phyloP scores from a whole-genome alignment of 495 filamentous ascomycete genomes.

The Neurospora sp. region DNA sequence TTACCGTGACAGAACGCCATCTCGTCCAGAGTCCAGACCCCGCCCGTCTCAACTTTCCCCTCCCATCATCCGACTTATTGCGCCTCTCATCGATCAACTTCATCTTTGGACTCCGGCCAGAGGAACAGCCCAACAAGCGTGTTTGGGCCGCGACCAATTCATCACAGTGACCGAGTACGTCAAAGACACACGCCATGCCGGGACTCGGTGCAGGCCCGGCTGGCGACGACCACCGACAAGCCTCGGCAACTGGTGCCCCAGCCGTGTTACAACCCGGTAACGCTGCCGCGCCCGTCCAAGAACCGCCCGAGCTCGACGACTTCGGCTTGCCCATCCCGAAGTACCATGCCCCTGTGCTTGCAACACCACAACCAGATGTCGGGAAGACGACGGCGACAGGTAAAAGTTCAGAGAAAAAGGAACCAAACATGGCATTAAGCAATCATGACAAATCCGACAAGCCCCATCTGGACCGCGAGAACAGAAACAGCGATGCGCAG shows the following conservation, averaged over 20 bases:
- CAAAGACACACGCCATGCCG: constrained; percentile 11
- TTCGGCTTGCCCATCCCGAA: constrained; percentile 45
- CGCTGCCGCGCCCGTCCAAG: constrained; percentile 24
- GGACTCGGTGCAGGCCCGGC: constrained; percentile 14
- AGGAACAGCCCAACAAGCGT: not conserved
- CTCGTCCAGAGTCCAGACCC: not conserved
- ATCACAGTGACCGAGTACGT: not conserved
- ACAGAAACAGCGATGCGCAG: not conserved
- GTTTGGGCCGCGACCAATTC: not conserved
- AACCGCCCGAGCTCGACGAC: constrained; percentile 39
- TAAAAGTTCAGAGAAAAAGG: not conserved
- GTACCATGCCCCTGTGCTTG: constrained; percentile 2
- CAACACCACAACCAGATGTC: not conserved
- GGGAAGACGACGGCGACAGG: not conserved
- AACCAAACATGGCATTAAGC: not conserved
- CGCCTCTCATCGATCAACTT: not conserved
- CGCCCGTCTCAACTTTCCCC: not conserved
- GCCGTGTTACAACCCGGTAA: not conserved
- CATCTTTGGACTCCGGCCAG: not conserved
- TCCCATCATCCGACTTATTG: not conserved
- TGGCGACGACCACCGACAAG: constrained; percentile 11
- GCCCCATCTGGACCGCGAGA: not conserved
- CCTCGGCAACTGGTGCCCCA: not conserved
- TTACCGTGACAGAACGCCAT: not conserved
- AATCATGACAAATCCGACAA: not conserved